Percentiles rank a stretch among this genome's conserved stretches.
Conservation (phyloP, 1,139 yeast species). For the Yamadazyma kanchanaburiensis region DNA sequence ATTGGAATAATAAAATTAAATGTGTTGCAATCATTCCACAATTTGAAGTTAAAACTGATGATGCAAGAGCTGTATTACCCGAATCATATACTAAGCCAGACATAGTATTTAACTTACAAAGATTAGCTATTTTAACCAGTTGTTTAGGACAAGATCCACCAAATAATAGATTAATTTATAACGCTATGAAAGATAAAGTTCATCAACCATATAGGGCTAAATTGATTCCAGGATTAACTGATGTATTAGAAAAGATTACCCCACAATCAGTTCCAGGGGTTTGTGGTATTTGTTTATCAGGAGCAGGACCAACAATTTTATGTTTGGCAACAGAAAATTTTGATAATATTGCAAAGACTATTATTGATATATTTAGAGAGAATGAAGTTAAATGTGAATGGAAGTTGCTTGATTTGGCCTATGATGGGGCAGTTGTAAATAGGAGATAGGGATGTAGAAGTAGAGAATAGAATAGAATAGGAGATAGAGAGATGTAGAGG, state of each 20-base stretch:
- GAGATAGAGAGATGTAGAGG: slow-evolving; percentile 2
- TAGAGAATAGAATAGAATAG: too few relatives aligned
- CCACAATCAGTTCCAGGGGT: slow-evolving; percentile 82
- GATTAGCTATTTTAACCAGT: slow-evolving; percentile 50
- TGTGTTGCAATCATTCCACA: slow-evolving; percentile 91
- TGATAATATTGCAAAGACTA: slow-evolving; percentile 77
- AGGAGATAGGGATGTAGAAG: too few relatives aligned
- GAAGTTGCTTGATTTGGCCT: slow-evolving; percentile 82
- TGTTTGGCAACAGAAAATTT: slow-evolving; percentile 89
- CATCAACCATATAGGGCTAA: slow-evolving; percentile 95
- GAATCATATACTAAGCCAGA: slow-evolving; percentile 74
- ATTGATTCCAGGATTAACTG: slow-evolving; percentile 85
- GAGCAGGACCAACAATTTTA: slow-evolving; percentile 96
- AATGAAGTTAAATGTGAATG: slow-evolving; percentile 73
- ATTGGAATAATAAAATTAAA: slow-evolving; percentile 76
- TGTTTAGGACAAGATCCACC: slow-evolving; percentile 85
- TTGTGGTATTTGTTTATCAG: slow-evolving; percentile 90
- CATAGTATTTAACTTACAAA: slow-evolving; percentile 76
- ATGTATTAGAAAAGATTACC: slow-evolving; percentile 75
- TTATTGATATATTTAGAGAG: slow-evolving; percentile 63
- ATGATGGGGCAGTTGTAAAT: slow-evolving; percentile 71
- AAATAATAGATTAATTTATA: slow-evolving; percentile 75
- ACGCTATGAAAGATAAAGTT: slow-evolving; percentile 94
- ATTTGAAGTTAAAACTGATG: slow-evolving; percentile 91
- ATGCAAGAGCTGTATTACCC: slow-evolving; percentile 87